These are phyloP conservation scores for Colletotrichum aenigma DNA, from an alignment of 2,329 filamentous ascomycete species.

Conservation along the genomic window DNA sequence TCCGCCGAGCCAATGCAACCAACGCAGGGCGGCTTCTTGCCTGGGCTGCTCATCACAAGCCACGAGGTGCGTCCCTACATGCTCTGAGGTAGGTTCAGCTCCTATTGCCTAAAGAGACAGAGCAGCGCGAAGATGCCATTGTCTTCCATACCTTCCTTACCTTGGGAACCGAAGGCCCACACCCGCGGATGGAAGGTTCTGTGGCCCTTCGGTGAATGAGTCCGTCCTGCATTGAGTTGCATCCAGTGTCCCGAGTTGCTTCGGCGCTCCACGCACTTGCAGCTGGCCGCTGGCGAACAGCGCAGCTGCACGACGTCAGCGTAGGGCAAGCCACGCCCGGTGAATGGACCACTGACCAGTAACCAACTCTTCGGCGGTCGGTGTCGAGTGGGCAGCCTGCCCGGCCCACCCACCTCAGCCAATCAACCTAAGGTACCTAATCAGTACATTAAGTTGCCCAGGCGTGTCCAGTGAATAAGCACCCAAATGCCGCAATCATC, in stretches of 20 bases:
- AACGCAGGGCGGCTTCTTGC: neutral
- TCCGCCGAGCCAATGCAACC: neutral
- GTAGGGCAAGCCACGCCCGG: neutral
- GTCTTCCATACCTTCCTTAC: neutral
- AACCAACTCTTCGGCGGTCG: neutral
- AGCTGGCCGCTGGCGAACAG: neutral
- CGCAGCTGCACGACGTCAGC: conserved; percentile 1
- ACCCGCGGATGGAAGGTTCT: neutral
- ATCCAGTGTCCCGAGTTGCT: neutral
- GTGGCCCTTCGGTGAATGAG: neutral
- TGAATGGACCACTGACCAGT: conserved; percentile 5
- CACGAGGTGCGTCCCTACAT: neutral
- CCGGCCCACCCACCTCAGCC: neutral
- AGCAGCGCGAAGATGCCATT: neutral
- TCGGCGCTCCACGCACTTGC: neutral
- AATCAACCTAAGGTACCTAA: neutral
- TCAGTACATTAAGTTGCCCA: neutral
- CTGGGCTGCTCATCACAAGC: neutral
- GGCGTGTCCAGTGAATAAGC: conserved; percentile 5
- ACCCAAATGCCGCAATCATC: conserved; percentile 3
- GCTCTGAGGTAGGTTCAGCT: neutral
- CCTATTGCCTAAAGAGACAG: neutral
- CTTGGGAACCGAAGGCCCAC: neutral
- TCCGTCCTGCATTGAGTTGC: neutral
- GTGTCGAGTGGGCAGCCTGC: neutral